A percentile compares a stretch with the other conserved stretches of the same genome.
phyloP scores from a whole-genome alignment of 768 basidiomycete genomes.

The Leucogyrophana mollusca region DNA sequence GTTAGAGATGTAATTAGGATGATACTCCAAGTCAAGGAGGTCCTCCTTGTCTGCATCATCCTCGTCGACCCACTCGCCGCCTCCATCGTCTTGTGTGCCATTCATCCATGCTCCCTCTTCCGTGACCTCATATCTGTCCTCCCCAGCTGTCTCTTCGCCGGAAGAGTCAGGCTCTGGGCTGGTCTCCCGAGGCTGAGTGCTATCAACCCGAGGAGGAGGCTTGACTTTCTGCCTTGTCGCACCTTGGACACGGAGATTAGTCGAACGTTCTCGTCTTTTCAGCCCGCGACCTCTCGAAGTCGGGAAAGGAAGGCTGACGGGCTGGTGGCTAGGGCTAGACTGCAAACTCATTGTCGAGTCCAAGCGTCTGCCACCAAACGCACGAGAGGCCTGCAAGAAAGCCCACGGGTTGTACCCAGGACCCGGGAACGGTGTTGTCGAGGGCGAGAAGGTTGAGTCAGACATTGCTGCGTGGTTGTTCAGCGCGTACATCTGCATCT shows the following conservation, averaged over 20 bases:
- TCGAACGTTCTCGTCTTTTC: slow-evolving; percentile 43
- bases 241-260: slow-evolving; percentile 28
- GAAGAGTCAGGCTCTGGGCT: slow-evolving; percentile 74
- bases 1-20: slow-evolving; percentile 67
- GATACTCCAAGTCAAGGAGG: slow-evolving; percentile 71
- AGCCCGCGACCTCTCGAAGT: slow-evolving; percentile 43
- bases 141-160: slow-evolving; percentile 80
- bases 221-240: slow-evolving; percentile 39
- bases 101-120: slow-evolving; percentile 40
- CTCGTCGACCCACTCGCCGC: slow-evolving; percentile 72
- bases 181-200: slow-evolving; percentile 80
- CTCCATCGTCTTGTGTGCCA: slow-evolving; percentile 35
- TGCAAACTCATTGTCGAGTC: slow-evolving; percentile 58
- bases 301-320: slow-evolving; percentile 45
- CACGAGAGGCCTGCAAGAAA: slow-evolving; percentile 57
- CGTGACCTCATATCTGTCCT: slow-evolving; percentile 40
- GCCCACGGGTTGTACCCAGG: slow-evolving; percentile 71
- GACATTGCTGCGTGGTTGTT: slow-evolving; percentile 61
- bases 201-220: slow-evolving; percentile 77
- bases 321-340: slow-evolving; percentile 32
- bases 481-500: slow-evolving; percentile 78
- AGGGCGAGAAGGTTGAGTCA: slow-evolving; percentile 77
- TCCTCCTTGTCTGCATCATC: slow-evolving; percentile 70
- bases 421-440: slow-evolving; percentile 69
- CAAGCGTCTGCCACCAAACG: slow-evolving; percentile 42